phyloP scores from a whole-genome alignment of 495 filamentous ascomycete species.

The Penicillium nucicola region DNA sequence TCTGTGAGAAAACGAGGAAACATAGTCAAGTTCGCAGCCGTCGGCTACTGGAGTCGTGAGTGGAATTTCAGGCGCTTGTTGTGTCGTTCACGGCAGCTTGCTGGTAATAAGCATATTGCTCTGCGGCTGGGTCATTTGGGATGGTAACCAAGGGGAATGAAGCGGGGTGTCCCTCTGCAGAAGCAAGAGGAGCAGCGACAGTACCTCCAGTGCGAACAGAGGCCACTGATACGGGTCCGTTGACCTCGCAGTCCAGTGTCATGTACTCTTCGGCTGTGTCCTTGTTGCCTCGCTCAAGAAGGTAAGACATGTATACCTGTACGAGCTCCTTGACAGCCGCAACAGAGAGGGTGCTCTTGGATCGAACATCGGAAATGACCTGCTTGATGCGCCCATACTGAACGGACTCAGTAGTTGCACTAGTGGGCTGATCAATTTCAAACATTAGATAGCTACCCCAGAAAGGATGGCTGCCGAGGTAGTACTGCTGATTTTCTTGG shows the following conservation, averaged over 20 bases:
- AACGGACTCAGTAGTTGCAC: constrained; percentile 55
- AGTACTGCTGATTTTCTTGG: constrained; percentile 77
- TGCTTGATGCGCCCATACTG: constrained; percentile 74
- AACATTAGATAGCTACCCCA: constrained; percentile 89
- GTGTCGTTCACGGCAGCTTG: constrained; percentile 34
- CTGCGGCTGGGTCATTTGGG: constrained; percentile 19
- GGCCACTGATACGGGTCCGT: constrained; percentile 56
- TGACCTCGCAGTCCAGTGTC: constrained; percentile 77
- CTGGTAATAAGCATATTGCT: constrained; percentile 43
- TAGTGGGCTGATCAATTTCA: constrained; percentile 84
- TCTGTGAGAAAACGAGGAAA: constrained; percentile 16
- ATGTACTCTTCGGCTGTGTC: constrained; percentile 85
- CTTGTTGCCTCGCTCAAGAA: constrained; percentile 80
- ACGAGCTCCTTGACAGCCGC: constrained; percentile 72
- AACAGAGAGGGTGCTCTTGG: constrained; percentile 67
- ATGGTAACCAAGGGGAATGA: constrained; percentile 10
- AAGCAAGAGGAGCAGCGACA: constrained; percentile 11
- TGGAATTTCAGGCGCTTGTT: constrained; percentile 9
- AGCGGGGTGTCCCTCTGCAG: constrained; percentile 13
- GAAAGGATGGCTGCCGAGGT: constrained; percentile 84
- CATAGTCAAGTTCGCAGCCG: constrained; percentile 6
- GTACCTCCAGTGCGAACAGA: constrained; percentile 30
- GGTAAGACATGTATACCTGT: constrained; percentile 76
- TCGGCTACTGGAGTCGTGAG: background rate
- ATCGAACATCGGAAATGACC: constrained; percentile 74